Evolutionary conservation across 2,329 filamentous ascomycete genomes (phyloP).

Genomic region (Paraconiothyrium brasiliense): DNA sequence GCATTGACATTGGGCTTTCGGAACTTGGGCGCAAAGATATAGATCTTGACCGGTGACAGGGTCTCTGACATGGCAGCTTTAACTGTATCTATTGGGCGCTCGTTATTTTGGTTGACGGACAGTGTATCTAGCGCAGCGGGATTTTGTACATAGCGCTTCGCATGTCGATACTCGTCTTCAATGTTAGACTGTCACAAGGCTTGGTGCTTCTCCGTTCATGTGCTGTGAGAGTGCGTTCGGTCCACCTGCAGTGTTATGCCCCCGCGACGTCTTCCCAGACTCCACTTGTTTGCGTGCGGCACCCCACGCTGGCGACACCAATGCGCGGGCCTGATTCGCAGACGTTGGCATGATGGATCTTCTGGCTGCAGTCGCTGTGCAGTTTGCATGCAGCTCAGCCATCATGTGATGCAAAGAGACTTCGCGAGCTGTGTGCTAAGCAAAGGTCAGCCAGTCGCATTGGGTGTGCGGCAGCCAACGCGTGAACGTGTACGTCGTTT

Average conservation of each 20-base stretch:
- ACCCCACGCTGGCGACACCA: conserved; percentile 10
- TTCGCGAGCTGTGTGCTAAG: neutral
- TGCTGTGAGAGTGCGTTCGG: neutral
- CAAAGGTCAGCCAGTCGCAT: neutral
- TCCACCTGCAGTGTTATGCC: neutral
- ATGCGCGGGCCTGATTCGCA: neutral
- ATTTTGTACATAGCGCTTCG: conserved; percentile 8
- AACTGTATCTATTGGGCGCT: conserved; percentile 2
- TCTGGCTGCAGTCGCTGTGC: conserved; percentile 4
- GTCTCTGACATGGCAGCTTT: neutral
- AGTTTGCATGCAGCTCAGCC: conserved; percentile 2
- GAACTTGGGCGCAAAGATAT: neutral
- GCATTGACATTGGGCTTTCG: conserved; percentile 2
- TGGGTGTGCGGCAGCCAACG: neutral
- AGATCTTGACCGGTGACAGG: conserved; percentile 11
- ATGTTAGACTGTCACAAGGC: neutral
- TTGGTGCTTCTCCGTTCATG: neutral
- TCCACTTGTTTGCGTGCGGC: neutral
- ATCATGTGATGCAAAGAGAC: conserved; percentile 12
- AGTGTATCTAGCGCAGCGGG: neutral
- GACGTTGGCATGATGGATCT: neutral
- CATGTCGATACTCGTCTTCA: conserved; percentile 11
- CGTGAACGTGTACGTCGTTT: neutral
- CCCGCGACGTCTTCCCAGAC: neutral
- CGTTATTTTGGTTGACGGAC: neutral